These are phyloP conservation scores for Aspergillus bertholletiae DNA, from an alignment of 495 filamentous ascomycete species.

Conservation along the genomic window DNA sequence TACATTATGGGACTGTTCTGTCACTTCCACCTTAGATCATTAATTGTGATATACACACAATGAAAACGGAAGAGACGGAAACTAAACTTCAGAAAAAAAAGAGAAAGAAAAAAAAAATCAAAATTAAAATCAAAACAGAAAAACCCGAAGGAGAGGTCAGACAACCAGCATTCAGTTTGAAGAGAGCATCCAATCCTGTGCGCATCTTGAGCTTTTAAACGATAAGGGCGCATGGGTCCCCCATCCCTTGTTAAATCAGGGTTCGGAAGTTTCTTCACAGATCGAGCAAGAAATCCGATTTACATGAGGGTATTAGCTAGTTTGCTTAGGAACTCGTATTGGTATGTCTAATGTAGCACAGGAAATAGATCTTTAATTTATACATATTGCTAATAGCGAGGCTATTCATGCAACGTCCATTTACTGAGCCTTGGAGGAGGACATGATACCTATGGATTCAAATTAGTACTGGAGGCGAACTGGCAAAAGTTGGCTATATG, in stretches of 20 bases:
- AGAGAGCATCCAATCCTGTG: too few relatives aligned
- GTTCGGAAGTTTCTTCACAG: background rate
- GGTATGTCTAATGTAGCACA: slow-evolving; percentile 42
- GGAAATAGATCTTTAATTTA: slow-evolving; percentile 44
- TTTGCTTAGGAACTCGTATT: slow-evolving; percentile 29
- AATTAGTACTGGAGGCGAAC: background rate
- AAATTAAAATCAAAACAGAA: too few relatives aligned
- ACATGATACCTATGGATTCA: slow-evolving; percentile 43
- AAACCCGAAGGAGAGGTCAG: too few relatives aligned
- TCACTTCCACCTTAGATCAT: too few relatives aligned
- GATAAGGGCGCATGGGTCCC: too few relatives aligned
- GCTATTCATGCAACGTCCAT: slow-evolving; percentile 32
- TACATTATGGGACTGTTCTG: too few relatives aligned
- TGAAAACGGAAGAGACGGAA: too few relatives aligned
- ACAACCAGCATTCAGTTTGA: too few relatives aligned
- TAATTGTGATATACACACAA: too few relatives aligned
- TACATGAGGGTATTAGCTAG: background rate
- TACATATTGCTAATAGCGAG: slow-evolving; percentile 42
- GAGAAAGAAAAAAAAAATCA: too few relatives aligned
- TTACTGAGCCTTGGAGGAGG: slow-evolving; percentile 51
- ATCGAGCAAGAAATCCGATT: background rate
- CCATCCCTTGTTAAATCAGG: background rate
- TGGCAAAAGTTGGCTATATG: background rate
- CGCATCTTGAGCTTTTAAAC: too few relatives aligned
- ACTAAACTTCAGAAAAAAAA: too few relatives aligned